These are phyloP conservation scores for Sideroxylon spinosum DNA, from an alignment of 179 eudicot genomes.

Conservation along the genomic window DNA sequence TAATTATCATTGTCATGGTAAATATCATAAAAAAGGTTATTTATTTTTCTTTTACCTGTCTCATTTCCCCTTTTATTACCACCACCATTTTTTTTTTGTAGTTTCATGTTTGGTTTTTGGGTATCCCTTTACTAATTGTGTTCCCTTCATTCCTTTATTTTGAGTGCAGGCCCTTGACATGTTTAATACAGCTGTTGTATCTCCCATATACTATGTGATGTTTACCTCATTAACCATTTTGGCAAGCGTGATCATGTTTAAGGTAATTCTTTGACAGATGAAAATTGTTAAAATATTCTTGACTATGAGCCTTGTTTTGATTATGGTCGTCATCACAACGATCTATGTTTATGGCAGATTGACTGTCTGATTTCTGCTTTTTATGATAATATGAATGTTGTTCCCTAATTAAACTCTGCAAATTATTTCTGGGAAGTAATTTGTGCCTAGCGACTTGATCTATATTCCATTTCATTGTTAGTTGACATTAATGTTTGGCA, in stretches of 20 bases:
- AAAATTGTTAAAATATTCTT: not conserved
- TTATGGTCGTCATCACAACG: not conserved
- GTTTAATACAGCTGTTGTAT: conserved; percentile 68
- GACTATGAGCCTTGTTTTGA: not conserved
- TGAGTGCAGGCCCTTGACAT: conserved; percentile 66
- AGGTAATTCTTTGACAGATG: conserved; percentile 31
- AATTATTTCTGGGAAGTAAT: too few species aligned
- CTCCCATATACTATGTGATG: conserved; percentile 73
- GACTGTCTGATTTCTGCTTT: not conserved
- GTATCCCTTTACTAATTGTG: not conserved
- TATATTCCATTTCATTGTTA: too few species aligned
- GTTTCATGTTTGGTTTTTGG: not conserved
- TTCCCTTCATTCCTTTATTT: conserved; percentile 1
- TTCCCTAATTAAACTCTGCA: not conserved
- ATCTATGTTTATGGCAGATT: not conserved
- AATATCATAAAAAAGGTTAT: not conserved
- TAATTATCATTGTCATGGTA: not conserved
- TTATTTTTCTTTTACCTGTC: not conserved
- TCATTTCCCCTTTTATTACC: not conserved
- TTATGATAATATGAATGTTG: not conserved
- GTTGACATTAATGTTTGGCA: not conserved
- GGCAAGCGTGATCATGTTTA: conserved; percentile 75
- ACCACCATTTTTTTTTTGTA: not conserved
- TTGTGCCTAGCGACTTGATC: too few species aligned
- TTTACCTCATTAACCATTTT: conserved; percentile 65